Percentiles rank a stretch among this genome's conserved stretches.
Conservation (phyloP, 2,329 filamentous ascomycete genomes). For the Aspergillus sojae region DNA sequence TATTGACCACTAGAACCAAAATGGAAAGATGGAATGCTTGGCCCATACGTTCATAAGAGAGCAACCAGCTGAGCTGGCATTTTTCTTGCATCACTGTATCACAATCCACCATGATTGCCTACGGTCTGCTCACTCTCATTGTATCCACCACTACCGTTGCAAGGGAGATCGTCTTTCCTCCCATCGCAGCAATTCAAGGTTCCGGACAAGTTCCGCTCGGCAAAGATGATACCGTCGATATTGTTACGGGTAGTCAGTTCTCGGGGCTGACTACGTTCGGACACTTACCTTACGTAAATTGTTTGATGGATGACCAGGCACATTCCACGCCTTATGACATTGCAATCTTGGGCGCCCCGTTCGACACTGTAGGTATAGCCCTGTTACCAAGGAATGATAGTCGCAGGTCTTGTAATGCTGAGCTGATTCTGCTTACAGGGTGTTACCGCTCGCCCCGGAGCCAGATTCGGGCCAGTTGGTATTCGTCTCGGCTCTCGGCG, state of each 20-base stretch:
- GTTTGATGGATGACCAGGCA: slow-evolving; percentile 27
- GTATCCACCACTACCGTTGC: slow-evolving; percentile 7
- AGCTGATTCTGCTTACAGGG: slow-evolving; percentile 9
- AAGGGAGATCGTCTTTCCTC: slow-evolving; percentile 34
- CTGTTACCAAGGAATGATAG: neutral
- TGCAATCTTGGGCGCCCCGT: slow-evolving; percentile 55
- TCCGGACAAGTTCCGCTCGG: slow-evolving; percentile 18
- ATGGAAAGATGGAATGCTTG: neutral
- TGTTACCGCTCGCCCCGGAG: slow-evolving; percentile 56
- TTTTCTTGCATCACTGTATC: neutral
- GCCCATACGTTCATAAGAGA: neutral
- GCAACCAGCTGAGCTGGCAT: neutral
- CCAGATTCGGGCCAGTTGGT: slow-evolving; percentile 56
- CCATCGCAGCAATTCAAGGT: slow-evolving; percentile 24
- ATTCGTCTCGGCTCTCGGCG: slow-evolving; percentile 55
- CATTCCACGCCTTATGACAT: slow-evolving; percentile 32
- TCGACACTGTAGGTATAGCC: slow-evolving; percentile 46
- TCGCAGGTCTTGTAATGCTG: neutral
- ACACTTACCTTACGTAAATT: slow-evolving; percentile 36
- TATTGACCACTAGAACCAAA: neutral
- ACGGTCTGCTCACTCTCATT: neutral
- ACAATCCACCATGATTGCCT: neutral
- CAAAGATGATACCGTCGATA: slow-evolving; percentile 41
- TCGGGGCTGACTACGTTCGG: slow-evolving; percentile 38
- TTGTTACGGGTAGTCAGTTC: slow-evolving; percentile 48